Evolutionary conservation across 192 early-diverging fungal species (phyloP), one percentile per base, ranked within the genome.

Genomic region (Coemansia erecta): DNA sequence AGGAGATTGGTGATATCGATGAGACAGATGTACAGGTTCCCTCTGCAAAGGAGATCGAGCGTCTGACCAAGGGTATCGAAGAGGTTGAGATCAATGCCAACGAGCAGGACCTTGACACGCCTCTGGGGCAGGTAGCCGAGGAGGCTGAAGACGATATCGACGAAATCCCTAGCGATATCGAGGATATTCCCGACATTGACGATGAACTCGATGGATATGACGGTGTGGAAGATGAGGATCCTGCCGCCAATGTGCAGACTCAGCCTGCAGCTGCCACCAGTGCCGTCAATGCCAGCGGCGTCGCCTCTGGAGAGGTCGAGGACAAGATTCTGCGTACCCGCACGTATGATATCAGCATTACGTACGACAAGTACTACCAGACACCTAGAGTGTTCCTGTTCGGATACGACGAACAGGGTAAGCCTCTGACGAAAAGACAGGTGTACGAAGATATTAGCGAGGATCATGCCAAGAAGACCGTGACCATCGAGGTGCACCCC

Each of bases 321-420:
- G 87, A 90, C 82, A 93, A 93, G 70, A 90, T 93, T 65, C 77
- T 93, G 60, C 87, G 84, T 52, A 90, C 90, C 12, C 85, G 97
- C 61, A 99, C 97, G 13, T 99, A 99, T 64, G 97, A 99, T 79
- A 85, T 99, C 28, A 92, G 92, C 69, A 99, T 99, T 60, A 95
- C 95, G n/a, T 99, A 99, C 77, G 97, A 99, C 86, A 99, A 99
- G 74, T 97, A 97, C 73, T 98, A 97, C 72, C 95, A 97, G 77
- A 99, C 97, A 7, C 97, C 97, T 15, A 88, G 94, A 19, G 88
- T 99, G 57, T 98, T 89, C 88, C 83, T 99, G 54, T 96, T 92
- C 85, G 97, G 97, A 12, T 99, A 97, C 72, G 93, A 94, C 79
- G 94, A 95, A 80, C 82, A 85, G 68, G 72, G 76, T 40, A 63